Evolutionary conservation across 208 protist genomes (phyloP).

Genomic region (Vickermania ingenoplastis): DNA sequence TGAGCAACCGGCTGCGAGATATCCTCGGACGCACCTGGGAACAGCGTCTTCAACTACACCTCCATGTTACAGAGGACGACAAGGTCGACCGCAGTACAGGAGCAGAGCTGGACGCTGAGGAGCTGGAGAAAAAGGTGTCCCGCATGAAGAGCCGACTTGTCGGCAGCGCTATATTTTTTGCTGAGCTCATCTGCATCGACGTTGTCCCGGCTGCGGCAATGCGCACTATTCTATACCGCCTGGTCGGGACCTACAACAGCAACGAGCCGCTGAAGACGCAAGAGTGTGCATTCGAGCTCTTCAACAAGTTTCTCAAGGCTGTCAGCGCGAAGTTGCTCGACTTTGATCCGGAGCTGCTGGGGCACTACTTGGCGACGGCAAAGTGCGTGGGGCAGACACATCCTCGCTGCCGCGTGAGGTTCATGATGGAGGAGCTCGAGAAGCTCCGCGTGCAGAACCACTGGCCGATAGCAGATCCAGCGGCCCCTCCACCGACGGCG

Average conservation of each 20-base stretch:
- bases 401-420: constrained; percentile 51
- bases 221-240: constrained; percentile 45
- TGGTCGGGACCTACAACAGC: constrained; percentile 49
- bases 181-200: constrained; percentile 69
- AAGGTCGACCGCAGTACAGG: constrained; percentile 62
- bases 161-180: constrained; percentile 81
- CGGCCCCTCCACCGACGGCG: not conserved
- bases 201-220: constrained; percentile 57
- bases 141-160: constrained; percentile 67
- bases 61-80: constrained; percentile 60
- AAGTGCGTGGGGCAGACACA: constrained; percentile 52
- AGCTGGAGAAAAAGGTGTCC: constrained; percentile 53
- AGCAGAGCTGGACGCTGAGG: constrained; percentile 44
- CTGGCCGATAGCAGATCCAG: constrained; percentile 16
- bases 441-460: constrained; percentile 40
- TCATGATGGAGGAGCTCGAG: constrained; percentile 75
- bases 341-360: constrained; percentile 22
- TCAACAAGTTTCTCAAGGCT: constrained; percentile 50
- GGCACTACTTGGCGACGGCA: constrained; percentile 43
- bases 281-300: constrained; percentile 74
- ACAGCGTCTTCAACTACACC: constrained; percentile 52
- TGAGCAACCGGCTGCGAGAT: constrained; percentile 53
- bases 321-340: constrained; percentile 28
- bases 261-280: constrained; percentile 30
- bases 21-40: constrained; percentile 53